Evolutionary conservation across 164 flowering plant species (phyloP).

Genomic region (Sedum album): DNA sequence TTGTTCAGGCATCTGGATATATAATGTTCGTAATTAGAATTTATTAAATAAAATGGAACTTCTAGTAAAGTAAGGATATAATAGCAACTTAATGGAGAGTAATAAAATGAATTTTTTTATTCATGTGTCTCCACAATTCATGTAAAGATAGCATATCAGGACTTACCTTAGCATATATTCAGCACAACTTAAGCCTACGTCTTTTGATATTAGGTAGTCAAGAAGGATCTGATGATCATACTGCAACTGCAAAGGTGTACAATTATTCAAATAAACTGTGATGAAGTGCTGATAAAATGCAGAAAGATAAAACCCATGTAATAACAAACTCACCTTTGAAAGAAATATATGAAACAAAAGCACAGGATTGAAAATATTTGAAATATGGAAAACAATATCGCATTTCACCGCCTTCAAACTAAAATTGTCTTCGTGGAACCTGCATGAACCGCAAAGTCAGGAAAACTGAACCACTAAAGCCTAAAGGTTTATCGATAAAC

Average conservation of each 20-base stretch:
- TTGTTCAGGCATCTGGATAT: background rate
- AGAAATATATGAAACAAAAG: conserved; percentile 69
- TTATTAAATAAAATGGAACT: background rate
- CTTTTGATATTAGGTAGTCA: conserved; percentile 93
- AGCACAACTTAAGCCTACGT: conserved; percentile 57
- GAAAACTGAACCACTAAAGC: background rate
- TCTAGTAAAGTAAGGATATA: background rate
- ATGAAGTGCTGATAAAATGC: background rate
- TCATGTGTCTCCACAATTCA: background rate
- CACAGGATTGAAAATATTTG: conserved; percentile 57
- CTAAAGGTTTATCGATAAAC: background rate
- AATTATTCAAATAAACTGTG: background rate
- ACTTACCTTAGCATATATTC: conserved; percentile 73
- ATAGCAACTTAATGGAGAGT: background rate
- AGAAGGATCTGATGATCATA: conserved; percentile 92
- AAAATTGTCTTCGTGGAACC: conserved; percentile 16
- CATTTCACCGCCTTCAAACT: conserved; percentile 23
- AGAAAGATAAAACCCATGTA: background rate
- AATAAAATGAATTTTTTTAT: background rate
- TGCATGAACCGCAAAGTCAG: conserved; percentile 5
- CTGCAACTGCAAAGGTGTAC: conserved; percentile 46
- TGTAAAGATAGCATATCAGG: background rate
- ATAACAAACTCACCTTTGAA: conserved; percentile 37
- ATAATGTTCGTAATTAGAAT: background rate
- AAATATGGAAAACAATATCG: conserved; percentile 31